Conservation (phyloP, 2,329 filamentous ascomycete species). For the Talaromyces sp. region DNA sequence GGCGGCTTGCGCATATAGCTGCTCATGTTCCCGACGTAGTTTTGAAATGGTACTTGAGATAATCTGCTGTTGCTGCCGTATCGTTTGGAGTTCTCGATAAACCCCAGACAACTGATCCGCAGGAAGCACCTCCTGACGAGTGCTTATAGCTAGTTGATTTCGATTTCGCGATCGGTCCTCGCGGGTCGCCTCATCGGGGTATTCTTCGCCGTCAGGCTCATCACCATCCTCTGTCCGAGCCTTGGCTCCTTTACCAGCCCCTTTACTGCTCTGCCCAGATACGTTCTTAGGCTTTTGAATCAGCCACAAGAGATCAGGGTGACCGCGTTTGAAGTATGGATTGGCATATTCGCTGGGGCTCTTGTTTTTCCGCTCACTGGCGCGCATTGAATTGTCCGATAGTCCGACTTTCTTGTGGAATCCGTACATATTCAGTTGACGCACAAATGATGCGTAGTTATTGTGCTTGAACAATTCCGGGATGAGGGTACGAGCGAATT, state of each 20-base stretch:
- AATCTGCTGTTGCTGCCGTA: conserved; percentile 79
- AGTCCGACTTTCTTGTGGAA: conserved; percentile 72
- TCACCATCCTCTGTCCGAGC: conserved; percentile 55
- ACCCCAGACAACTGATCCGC: conserved; percentile 72
- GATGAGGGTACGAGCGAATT: conserved; percentile 68
- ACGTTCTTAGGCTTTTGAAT: conserved; percentile 91
- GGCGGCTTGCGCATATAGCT: conserved; percentile 80
- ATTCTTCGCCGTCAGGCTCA: conserved; percentile 59
- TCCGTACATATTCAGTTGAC: conserved; percentile 63
- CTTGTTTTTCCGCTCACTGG: conserved; percentile 94
- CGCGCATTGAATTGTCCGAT: conserved; percentile 95
- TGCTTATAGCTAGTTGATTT: conserved; percentile 39
- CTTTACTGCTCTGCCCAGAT: conserved; percentile 47
- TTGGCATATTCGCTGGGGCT: conserved; percentile 98
- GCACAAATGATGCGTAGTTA: conserved; percentile 72
- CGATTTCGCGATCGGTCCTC: conserved; percentile 29
- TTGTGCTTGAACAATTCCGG: conserved; percentile 75
- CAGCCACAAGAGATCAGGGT: conserved; percentile 88
- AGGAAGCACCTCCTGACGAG: conserved; percentile 41
- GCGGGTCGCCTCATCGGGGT: conserved; percentile 36
- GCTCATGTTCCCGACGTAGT: conserved; percentile 77
- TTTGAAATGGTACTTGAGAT: conserved; percentile 79
- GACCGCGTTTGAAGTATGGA: conserved; percentile 87
- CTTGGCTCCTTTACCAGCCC: conserved; percentile 28
- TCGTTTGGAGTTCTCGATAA: conserved; percentile 70